These are phyloP conservation scores for Pythium aristosporum DNA, from an alignment of 352 stramenopile genomes.

Conservation along the genomic window DNA sequence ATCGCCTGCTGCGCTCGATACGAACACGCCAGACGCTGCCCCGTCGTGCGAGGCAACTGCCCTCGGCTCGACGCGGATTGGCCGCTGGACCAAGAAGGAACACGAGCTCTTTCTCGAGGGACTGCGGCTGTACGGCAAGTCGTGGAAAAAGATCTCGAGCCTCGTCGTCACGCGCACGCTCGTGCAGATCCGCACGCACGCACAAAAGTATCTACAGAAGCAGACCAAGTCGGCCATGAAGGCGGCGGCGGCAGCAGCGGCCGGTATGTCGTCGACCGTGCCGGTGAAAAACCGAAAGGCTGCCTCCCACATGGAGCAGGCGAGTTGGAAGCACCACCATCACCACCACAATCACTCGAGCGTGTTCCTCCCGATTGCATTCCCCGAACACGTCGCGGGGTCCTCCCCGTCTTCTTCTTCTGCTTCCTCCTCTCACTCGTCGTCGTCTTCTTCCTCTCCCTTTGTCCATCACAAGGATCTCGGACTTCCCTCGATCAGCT, in stretches of 20 bases:
- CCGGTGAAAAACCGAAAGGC: constrained; percentile 9
- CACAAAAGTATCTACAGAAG: constrained; percentile 96
- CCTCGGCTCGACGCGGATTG: constrained; percentile 41
- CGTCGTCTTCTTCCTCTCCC: constrained; percentile 19
- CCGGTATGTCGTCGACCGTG: not conserved
- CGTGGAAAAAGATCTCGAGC: constrained; percentile 90
- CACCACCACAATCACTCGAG: constrained; percentile 1
- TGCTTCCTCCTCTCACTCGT: constrained; percentile 14
- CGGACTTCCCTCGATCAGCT: not conserved
- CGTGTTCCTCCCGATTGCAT: constrained; percentile 35
- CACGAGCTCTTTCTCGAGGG: constrained; percentile 89
- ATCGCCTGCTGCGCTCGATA: constrained; percentile 3
- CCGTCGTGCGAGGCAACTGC: constrained; percentile 6
- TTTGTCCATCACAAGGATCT: constrained; percentile 16
- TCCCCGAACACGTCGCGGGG: constrained; percentile 21
- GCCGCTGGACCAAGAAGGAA: constrained; percentile 89
- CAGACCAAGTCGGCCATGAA: constrained; percentile 63
- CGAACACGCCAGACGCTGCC: constrained; percentile 7
- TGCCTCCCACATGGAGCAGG: not conserved
- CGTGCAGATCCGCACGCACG: constrained; percentile 96
- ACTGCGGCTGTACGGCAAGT: constrained; percentile 83
- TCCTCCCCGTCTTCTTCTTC: constrained; percentile 18
- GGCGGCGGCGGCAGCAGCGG: constrained; percentile 17
- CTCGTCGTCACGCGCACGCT: constrained; percentile 80
- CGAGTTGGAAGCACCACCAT: constrained; percentile 10